A percentile compares a stretch with the other conserved stretches of the same genome.
These are phyloP conservation scores for Ceratobasidium sp. DNA, from an alignment of 1,284 basidiomycete genomes.

Conservation along the genomic window DNA sequence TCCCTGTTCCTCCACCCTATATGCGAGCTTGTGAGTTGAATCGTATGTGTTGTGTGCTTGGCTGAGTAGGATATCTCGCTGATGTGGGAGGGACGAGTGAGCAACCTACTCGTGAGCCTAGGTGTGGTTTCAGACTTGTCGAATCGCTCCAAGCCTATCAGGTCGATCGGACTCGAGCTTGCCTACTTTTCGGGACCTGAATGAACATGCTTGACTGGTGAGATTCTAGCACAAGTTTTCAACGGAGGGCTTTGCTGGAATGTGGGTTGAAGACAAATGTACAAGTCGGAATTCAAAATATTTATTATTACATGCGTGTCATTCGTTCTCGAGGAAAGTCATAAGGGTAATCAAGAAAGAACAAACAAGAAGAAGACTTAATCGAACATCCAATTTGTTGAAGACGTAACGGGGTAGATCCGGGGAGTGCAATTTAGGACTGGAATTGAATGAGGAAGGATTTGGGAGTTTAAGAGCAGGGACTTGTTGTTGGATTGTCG, in stretches of 20 bases:
- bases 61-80: conserved; percentile 82
- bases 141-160: conserved; percentile 85
- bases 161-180: conserved; percentile 88
- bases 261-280: conserved; percentile 23
- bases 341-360: conserved; percentile 31
- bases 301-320: conserved; percentile 40
- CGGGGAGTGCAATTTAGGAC: too few species aligned
- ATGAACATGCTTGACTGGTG: background rate
- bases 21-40: background rate
- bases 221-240: too few species aligned
- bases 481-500: too few species aligned
- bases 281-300: conserved; percentile 33
- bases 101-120: conserved; percentile 89
- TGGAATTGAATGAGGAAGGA: background rate
- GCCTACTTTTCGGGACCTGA: conserved; percentile 75
- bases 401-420: background rate
- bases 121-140: conserved; percentile 91
- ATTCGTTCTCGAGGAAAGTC: conserved; percentile 13
- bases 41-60: background rate
- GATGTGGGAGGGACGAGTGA: conserved; percentile 94
- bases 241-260: too few species aligned
- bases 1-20: background rate
- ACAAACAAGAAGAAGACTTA: background rate
- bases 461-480: background rate
- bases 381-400: conserved; percentile 2